phyloP scores from a whole-genome alignment of 202 grass and related monocot species.

The Zoysia matrella region DNA sequence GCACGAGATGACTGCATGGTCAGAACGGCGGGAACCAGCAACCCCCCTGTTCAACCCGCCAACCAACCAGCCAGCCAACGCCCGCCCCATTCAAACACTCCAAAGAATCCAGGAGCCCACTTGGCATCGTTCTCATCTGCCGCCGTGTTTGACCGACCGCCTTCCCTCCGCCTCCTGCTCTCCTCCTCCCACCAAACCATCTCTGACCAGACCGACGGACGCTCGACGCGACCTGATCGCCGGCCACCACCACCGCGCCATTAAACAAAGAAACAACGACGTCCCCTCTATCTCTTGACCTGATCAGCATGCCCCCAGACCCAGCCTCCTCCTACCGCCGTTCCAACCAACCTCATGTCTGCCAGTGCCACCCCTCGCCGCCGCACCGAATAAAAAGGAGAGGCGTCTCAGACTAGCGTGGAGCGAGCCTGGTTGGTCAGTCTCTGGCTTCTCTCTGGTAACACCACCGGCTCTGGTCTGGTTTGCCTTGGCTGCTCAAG shows the following conservation, averaged over 20 bases:
- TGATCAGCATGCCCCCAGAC: background rate
- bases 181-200: background rate
- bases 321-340: no score
- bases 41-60: no score
- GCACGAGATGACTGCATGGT: no score
- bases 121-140: background rate
- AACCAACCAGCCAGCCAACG: no score
- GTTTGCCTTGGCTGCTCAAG: background rate
- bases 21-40: no score
- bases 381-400: background rate
- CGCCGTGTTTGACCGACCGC: slow-evolving; percentile 49
- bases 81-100: no score
- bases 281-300: slow-evolving; percentile 33
- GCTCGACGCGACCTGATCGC: background rate
- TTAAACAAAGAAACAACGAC: background rate
- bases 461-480: no score
- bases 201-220: background rate
- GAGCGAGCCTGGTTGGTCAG: background rate
- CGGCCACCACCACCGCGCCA: background rate
- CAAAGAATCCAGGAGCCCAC: background rate
- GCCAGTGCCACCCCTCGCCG: background rate
- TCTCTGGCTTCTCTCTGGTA: background rate
- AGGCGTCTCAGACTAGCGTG: background rate
- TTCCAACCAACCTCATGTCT: no score
- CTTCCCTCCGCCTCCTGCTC: background rate